These are phyloP conservation scores for Gilbertella persicaria DNA, from an alignment of 371 early-diverging fungal species.

Conservation along the genomic window DNA sequence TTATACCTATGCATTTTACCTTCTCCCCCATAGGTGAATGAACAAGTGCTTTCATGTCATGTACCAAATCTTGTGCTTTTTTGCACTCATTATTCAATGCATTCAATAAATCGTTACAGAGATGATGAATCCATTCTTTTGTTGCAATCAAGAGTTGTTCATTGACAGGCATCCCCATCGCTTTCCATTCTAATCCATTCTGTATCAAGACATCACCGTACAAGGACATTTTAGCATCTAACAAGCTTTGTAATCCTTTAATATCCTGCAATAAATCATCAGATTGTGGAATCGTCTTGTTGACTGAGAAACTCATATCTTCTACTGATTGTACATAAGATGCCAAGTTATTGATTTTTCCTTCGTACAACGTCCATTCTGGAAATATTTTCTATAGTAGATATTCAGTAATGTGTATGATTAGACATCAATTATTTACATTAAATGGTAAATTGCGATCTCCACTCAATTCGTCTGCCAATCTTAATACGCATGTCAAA, in stretches of 20 bases:
- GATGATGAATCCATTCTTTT: conserved; percentile 41
- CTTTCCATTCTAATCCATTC: conserved; percentile 51
- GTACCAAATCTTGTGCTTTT: conserved; percentile 30
- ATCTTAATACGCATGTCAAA: conserved; percentile 26
- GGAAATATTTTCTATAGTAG: conserved; percentile 31
- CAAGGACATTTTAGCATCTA: conserved; percentile 31
- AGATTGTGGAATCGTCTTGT: conserved; percentile 33
- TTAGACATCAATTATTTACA: conserved; percentile 15
- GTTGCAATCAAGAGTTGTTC: conserved; percentile 36
- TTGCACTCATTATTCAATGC: conserved; percentile 43
- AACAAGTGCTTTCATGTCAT: conserved; percentile 29
- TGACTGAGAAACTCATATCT: conserved; percentile 42
- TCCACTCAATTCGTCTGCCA: conserved; percentile 40
- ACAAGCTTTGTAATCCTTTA: conserved; percentile 29
- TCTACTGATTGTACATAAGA: conserved; percentile 45
- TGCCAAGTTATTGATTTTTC: conserved; percentile 29
- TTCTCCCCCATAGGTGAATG: conserved; percentile 32
- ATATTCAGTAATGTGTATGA: not conserved
- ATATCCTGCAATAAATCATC: conserved; percentile 39
- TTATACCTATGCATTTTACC: conserved; percentile 9
- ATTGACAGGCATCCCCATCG: conserved; percentile 50
- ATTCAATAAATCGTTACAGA: conserved; percentile 31
- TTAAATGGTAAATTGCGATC: conserved; percentile 35
- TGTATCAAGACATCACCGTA: conserved; percentile 46
- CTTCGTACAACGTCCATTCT: conserved; percentile 44